phyloP scores from a whole-genome alignment of 129 eudicot species.

The Dittrichia graveolens region DNA sequence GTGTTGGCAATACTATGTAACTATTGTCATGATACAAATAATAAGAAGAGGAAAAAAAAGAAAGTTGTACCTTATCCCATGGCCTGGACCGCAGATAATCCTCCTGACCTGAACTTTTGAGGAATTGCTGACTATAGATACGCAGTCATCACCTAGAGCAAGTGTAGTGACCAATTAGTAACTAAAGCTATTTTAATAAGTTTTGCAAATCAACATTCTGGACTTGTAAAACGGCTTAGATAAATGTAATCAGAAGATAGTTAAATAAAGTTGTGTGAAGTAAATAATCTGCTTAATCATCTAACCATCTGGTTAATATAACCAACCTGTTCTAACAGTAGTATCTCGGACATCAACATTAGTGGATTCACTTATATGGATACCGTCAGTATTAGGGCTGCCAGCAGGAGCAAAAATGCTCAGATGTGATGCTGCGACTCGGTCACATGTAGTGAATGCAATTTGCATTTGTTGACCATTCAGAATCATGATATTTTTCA shows the following conservation, averaged over 20 bases:
- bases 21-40: neutral
- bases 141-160: constrained; percentile 78
- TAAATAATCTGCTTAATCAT: constrained; percentile 7
- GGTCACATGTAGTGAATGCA: constrained; percentile 57
- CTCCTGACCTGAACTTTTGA: constrained; percentile 52
- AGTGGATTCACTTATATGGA: constrained; percentile 77
- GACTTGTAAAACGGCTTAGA: neutral
- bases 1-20: constrained; percentile 6
- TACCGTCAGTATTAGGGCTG: constrained; percentile 87
- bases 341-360: constrained; percentile 53
- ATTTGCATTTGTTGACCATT: constrained; percentile 86
- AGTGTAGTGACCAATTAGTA: constrained; percentile 16
- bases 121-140: constrained; percentile 81
- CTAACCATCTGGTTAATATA: neutral
- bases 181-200: constrained; percentile 10
- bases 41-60: neutral
- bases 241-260: neutral
- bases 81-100: constrained; percentile 82
- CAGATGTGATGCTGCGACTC: constrained; percentile 50
- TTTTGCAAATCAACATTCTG: constrained; percentile 1
- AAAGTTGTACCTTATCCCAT: constrained; percentile 73
- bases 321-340: constrained; percentile 63
- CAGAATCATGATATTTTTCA: constrained; percentile 52
- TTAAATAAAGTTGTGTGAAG: neutral
- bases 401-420: constrained; percentile 56